A percentile compares a stretch with the other conserved stretches of the same genome.
Conservation (phyloP, 345 rosid species). For the Gossypium turneri region DNA sequence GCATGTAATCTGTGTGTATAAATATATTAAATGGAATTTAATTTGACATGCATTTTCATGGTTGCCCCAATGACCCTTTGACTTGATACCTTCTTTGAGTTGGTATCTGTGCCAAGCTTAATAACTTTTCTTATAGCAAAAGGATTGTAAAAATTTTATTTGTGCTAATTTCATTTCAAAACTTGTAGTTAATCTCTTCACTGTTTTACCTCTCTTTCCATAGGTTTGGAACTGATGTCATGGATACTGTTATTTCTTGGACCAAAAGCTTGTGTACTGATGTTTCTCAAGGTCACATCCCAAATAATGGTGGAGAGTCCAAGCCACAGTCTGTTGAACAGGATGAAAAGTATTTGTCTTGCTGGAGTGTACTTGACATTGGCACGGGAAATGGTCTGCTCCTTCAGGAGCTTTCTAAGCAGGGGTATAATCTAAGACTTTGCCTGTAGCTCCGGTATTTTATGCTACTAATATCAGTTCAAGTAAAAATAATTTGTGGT, state of each 20-base stretch:
- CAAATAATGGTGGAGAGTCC: slow-evolving; percentile 36
- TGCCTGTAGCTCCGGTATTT: slow-evolving; percentile 33
- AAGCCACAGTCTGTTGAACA: slow-evolving; percentile 48
- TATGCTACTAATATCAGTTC: slow-evolving; percentile 1
- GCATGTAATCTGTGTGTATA: not conserved
- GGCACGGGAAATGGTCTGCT: slow-evolving; percentile 98
- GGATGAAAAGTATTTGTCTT: slow-evolving; percentile 52
- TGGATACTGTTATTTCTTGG: slow-evolving; percentile 90
- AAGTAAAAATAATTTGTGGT: not conserved
- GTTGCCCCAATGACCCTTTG: not conserved
- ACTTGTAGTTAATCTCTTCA: not conserved
- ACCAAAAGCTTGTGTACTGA: slow-evolving; percentile 69
- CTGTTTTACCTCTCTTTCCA: slow-evolving; percentile 11
- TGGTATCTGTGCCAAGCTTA: not conserved
- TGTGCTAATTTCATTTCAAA: not conserved
- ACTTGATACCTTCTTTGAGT: not conserved
- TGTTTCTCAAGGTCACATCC: slow-evolving; percentile 46
- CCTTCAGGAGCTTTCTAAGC: slow-evolving; percentile 92
- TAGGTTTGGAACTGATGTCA: slow-evolving; percentile 96
- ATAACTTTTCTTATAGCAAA: not conserved
- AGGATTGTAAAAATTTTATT: not conserved
- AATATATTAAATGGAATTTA: not conserved
- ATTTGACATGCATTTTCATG: not conserved
- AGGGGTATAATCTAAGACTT: slow-evolving; percentile 61
- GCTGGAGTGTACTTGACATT: slow-evolving; percentile 91